These are phyloP conservation scores for Pyracantha coccinea DNA, from an alignment of 331 rosid species.

Conservation along the genomic window DNA sequence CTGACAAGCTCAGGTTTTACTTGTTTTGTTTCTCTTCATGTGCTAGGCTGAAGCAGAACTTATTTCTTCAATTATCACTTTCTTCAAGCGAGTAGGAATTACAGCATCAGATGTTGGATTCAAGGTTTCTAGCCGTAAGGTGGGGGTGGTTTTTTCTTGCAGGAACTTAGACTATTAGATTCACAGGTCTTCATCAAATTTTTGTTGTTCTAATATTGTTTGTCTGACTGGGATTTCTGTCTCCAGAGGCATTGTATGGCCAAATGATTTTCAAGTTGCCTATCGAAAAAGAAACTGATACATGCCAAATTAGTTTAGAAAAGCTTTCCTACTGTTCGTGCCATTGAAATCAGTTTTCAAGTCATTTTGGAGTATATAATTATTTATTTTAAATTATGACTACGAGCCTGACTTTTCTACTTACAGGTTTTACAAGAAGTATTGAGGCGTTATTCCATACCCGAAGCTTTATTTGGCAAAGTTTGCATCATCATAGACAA, in stretches of 20 bases:
- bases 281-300: neutral
- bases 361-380: neutral
- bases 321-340: neutral
- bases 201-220: neutral
- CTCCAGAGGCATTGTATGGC: neutral
- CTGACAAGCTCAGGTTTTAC: constrained; percentile 5
- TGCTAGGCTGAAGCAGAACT: constrained; percentile 95
- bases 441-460: constrained; percentile 55
- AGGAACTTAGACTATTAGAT: constrained; percentile 6
- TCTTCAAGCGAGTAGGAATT: constrained; percentile 81
- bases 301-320: neutral
- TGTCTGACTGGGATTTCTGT: constrained; percentile 10
- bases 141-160: constrained; percentile 21
- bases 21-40: constrained; percentile 4
- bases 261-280: neutral
- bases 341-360: neutral
- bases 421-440: constrained; percentile 87
- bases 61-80: constrained; percentile 71
- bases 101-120: constrained; percentile 88
- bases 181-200: neutral
- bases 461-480: constrained; percentile 73
- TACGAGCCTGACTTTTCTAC: neutral
- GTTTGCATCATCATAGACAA: constrained; percentile 94
- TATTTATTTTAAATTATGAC: neutral
- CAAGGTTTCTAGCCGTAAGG: constrained; percentile 98